A percentile compares a stretch with the other conserved stretches of the same genome.
These are phyloP conservation scores for Eucalyptus erythrocorys DNA, from an alignment of 345 rosid genomes.

Conservation along the genomic window DNA sequence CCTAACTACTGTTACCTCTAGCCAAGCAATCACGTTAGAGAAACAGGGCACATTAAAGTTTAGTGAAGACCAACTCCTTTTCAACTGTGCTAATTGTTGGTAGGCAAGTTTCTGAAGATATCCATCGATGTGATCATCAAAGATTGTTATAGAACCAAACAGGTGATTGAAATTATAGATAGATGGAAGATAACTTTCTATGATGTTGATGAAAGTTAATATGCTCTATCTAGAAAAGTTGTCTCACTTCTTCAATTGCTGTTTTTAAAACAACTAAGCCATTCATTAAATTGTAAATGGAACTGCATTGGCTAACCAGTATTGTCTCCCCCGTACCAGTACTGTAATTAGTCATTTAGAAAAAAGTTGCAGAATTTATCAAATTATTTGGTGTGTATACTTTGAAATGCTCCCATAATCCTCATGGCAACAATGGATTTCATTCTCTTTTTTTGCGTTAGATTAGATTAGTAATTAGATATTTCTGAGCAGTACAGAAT, in stretches of 20 bases:
- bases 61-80: not conserved
- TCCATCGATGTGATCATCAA: not conserved
- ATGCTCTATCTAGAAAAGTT: not conserved
- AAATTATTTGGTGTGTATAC: not conserved
- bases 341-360: not conserved
- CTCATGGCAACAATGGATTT: not conserved
- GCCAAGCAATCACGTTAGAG: not conserved
- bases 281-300: not conserved
- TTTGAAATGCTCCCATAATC: not conserved
- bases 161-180: not conserved
- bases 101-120: not conserved
- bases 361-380: not conserved
- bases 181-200: not conserved
- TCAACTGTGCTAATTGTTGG: not conserved
- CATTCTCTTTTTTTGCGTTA: not conserved
- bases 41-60: not conserved
- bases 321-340: not conserved
- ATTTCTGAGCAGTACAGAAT: not conserved
- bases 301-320: not conserved
- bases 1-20: not conserved
- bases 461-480: not conserved
- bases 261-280: not conserved
- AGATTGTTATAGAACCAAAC: not conserved
- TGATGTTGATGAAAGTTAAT: not conserved
- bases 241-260: not conserved